Base-by-base conservation (phyloP, 2,329 filamentous ascomycete genomes). In the Paracorniculantispora psalliotae region DNA sequence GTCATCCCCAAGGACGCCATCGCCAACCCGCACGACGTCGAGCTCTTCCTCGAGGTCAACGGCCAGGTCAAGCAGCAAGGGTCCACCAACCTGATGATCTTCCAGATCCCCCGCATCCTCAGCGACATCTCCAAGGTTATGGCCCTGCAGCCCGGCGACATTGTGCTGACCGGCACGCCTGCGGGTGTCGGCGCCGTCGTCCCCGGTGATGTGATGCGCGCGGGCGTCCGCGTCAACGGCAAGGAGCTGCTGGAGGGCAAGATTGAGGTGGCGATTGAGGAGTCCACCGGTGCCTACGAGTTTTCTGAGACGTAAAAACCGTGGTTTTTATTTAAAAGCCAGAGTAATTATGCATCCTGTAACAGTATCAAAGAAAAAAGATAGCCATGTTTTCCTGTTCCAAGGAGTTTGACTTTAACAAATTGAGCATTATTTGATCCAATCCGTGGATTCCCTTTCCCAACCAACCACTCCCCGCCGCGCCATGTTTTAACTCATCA, bases 91-190 rank as follows among this genome's bases (percentile, higher is more conserved):
- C 79, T 97, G 69, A 96, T 99, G 91, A 83, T 99, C 61, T 96
- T 96, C 81, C 82, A 84, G 60, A 94, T 99, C 68, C 92, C 93
- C 23, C 81, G 90, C 66, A 86, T 96, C 63, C 74, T 99, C 69
- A 90, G 88, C 68, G 92, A 97, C 77, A 96, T 99, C 70, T 94
- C 91, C 64, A 88, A 88, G 71, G 92, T 97, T 60, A 97, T 97
- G 92, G 92, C 91, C 9, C 80, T 99, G 61, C 88, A 96, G 74
- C 85, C 89, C 68, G 94, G 93, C 51, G 94, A 99, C 73, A 87
- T 99, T 68, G 86, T 99, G 51, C 77, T 99, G 66, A 99, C 94
- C n/a, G 94, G 94, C 19, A 99, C 94, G 53, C 94, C 94, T 52
- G 97, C 97, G 77, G 94, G 94, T 13, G 94, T 99, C 1, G 94